These are phyloP conservation scores for Aspergillus olivimuriae DNA, from an alignment of 495 filamentous ascomycete genomes.

Conservation along the genomic window DNA sequence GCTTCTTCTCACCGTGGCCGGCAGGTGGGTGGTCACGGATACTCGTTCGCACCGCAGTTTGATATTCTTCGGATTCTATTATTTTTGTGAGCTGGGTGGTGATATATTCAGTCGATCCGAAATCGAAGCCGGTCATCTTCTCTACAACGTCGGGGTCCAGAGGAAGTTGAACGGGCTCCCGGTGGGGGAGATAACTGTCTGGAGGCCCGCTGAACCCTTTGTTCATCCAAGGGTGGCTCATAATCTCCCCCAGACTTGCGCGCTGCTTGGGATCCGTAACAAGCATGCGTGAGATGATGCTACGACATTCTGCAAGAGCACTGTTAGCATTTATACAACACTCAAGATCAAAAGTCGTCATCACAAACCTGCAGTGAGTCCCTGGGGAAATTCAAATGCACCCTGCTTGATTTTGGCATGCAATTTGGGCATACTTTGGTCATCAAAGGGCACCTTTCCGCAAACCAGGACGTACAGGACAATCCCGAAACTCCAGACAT, in stretches of 20 bases:
- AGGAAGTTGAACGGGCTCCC: constrained; percentile 79
- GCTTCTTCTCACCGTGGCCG: constrained; percentile 74
- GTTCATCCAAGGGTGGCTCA: constrained; percentile 95
- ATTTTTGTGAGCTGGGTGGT: constrained; percentile 71
- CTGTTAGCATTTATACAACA: background rate
- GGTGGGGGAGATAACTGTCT: constrained; percentile 79
- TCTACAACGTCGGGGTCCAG: constrained; percentile 77
- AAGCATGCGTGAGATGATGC: constrained; percentile 92
- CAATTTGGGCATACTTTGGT: constrained; percentile 97
- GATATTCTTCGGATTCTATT: constrained; percentile 88
- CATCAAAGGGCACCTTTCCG: constrained; percentile 97
- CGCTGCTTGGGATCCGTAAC: constrained; percentile 89
- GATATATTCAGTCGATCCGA: constrained; percentile 81
- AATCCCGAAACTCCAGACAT: constrained; percentile 99
- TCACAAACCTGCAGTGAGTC: constrained; percentile 75
- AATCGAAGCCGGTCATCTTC: constrained; percentile 98
- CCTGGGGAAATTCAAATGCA: constrained; percentile 88
- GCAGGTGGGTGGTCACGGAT: constrained; percentile 58
- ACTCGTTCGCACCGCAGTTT: constrained; percentile 63
- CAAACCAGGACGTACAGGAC: constrained; percentile 98
- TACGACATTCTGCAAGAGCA: constrained; percentile 74
- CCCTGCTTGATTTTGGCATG: constrained; percentile 99
- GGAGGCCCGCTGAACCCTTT: constrained; percentile 84
- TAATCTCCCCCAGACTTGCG: constrained; percentile 83
- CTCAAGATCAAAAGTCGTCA: background rate